Evolutionary conservation across 768 basidiomycete genomes (phyloP).

Genomic region (Leucocoprinus leucothites): DNA sequence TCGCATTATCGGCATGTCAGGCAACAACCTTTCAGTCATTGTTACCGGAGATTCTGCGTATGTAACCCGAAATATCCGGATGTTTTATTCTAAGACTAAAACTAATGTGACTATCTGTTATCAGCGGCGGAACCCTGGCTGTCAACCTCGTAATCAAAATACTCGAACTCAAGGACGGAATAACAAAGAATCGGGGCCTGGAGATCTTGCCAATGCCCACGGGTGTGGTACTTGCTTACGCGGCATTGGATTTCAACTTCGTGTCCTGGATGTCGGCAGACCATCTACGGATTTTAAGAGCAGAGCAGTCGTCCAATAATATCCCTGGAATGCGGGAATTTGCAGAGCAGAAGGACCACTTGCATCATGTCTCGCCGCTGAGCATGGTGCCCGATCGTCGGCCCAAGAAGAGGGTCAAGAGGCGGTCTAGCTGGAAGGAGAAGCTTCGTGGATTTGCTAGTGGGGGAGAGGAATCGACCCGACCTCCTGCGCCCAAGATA

Average conservation of each 20-base stretch:
- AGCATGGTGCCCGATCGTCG: constrained; percentile 82
- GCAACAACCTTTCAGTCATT: constrained; percentile 73
- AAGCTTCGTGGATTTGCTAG: constrained; percentile 46
- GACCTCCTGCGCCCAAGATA: background rate
- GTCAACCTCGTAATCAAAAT: constrained; percentile 83
- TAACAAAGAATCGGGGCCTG: constrained; percentile 29
- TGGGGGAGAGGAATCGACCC: constrained; percentile 28
- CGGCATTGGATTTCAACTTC: constrained; percentile 96
- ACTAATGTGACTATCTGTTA: background rate
- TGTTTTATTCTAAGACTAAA: background rate
- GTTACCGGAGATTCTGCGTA: constrained; percentile 97
- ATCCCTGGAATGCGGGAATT: constrained; percentile 69
- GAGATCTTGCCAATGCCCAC: constrained; percentile 64
- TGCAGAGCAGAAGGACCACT: constrained; percentile 82
- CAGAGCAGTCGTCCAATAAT: constrained; percentile 84
- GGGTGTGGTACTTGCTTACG: constrained; percentile 85
- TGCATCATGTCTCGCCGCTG: constrained; percentile 85
- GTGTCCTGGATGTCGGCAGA: constrained; percentile 93
- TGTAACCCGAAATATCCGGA: constrained; percentile 32
- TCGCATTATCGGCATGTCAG: constrained; percentile 81
- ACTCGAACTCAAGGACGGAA: constrained; percentile 56
- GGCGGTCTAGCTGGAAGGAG: constrained; percentile 60
- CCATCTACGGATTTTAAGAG: constrained; percentile 78
- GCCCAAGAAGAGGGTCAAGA: constrained; percentile 46
- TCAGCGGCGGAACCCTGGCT: constrained; percentile 85